Evolutionary conservation across 495 filamentous ascomycete species (phyloP), one percentile per base, ranked within the genome.

Genomic region (Aspergillus incahuasiensis): DNA sequence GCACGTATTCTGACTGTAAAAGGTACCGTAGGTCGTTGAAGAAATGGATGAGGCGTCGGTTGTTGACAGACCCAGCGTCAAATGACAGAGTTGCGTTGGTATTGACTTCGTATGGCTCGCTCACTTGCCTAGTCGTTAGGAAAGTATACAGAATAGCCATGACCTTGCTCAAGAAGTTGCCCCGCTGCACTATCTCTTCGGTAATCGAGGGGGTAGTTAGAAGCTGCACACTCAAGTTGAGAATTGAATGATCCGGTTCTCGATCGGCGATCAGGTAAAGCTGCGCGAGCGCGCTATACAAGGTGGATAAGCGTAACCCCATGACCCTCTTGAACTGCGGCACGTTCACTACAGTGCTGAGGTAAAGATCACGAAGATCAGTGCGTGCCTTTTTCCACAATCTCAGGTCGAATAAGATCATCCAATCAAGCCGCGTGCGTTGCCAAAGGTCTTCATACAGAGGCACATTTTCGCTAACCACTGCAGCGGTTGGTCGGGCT

Each of bases 81-180:
- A 97, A 95, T 0, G 91, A 90, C 39, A 99, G 74, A 0, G 90
- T 91, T 30, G 89, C 91, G 58, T 84, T 85, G 1, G 86, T 84
- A 58, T 88, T 82, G 40, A 97, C 86, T 57, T 96, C 86, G 68
- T 87, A 85, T 0, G 94, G 94, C 69, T 95, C 90, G 6, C 91
- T 90, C 25, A 99, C 94, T 74, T 97, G 92, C 20, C 94, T 80
- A 7, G 91, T 96, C 1, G 94, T 97, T 9, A 97, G 71, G 76
- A 97, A 99, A 0, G 95, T 97, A 68, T 97, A 99, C 0, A 99
- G 77, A 53, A 97, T 97, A 15, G 94, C 88, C 82, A 95, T 91
- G 16, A 97, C 82, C 58, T 88, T 96, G 3, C 92, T 95, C 20
- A 97, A 75, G 68, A 97, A 96, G 70, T 99, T 97, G n/a, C 92